Conservation (phyloP, 129 eudicot species). For the Solidago caesia region DNA sequence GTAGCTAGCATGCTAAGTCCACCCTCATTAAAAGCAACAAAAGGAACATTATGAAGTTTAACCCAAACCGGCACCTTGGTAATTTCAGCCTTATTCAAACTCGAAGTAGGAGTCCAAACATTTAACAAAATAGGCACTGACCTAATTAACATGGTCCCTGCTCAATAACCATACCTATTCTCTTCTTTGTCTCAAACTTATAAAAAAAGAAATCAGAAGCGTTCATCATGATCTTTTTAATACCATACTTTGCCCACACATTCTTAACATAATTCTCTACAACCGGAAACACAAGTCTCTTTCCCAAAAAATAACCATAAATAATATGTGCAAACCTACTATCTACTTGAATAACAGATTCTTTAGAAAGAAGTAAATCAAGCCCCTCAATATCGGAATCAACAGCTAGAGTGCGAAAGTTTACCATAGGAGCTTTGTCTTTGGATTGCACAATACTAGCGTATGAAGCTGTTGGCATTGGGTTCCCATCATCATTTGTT, state of each 20-base stretch:
- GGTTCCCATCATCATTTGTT: no score
- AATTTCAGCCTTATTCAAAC: not conserved
- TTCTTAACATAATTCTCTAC: not conserved
- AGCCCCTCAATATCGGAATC: no score
- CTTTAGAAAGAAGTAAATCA: no score
- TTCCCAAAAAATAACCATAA: not conserved
- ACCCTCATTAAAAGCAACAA: not conserved
- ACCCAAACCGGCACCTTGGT: not conserved
- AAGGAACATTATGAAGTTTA: not conserved
- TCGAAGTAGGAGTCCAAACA: not conserved
- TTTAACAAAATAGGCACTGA: not conserved
- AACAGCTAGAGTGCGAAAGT: no score
- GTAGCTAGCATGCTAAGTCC: not conserved
- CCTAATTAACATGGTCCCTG: not conserved
- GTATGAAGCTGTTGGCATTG: no score
- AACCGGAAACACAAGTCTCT: not conserved
- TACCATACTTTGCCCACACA: not conserved
- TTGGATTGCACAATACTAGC: no score
- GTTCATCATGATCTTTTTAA: not conserved
- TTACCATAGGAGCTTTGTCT: no score
- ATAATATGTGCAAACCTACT: not conserved
- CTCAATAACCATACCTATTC: not conserved
- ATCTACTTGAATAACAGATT: not conserved
- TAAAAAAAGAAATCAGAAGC: not conserved
- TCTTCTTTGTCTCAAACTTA: not conserved